Conservation (phyloP, 345 rosid species). For the Atalantia buxifolia region DNA sequence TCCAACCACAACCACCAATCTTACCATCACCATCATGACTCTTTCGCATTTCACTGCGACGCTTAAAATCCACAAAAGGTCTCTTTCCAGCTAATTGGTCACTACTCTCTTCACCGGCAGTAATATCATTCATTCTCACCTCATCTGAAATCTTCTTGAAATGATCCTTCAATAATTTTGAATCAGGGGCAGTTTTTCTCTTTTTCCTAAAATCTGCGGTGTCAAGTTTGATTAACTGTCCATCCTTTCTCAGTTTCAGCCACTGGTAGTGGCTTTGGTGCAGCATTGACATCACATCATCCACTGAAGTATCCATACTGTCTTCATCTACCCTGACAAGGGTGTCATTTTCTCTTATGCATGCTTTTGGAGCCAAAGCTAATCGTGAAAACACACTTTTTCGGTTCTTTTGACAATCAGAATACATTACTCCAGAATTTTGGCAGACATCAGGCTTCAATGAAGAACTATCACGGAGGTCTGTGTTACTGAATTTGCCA, state of each 20-base stretch:
- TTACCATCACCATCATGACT: constrained; percentile 12
- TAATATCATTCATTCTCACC: constrained; percentile 10
- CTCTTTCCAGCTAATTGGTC: constrained; percentile 20
- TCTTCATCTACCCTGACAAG: constrained; percentile 10
- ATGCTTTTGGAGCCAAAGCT: constrained; percentile 22
- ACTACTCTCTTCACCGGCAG: constrained; percentile 14
- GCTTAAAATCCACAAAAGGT: constrained; percentile 52
- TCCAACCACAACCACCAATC: constrained; percentile 19
- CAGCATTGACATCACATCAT: constrained; percentile 48
- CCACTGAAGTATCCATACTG: constrained; percentile 29
- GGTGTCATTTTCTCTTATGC: constrained; percentile 9
- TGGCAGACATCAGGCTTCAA: not conserved
- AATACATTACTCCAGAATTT: constrained; percentile 3
- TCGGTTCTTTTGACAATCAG: constrained; percentile 21
- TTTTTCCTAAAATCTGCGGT: constrained; percentile 15
- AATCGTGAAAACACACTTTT: constrained; percentile 55
- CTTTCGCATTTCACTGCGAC: constrained; percentile 37
- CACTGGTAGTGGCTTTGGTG: constrained; percentile 23
- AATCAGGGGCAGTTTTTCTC: not conserved
- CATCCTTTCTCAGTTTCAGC: constrained; percentile 22
- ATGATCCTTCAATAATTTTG: not conserved
- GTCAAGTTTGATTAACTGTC: constrained; percentile 7
- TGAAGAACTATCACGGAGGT: too few species aligned
- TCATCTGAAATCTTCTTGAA: constrained; percentile 18
- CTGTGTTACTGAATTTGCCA: constrained; percentile 3